Evolutionary conservation across 2,329 filamentous ascomycete genomes (phyloP).

Genomic region (Fusarium sp.): DNA sequence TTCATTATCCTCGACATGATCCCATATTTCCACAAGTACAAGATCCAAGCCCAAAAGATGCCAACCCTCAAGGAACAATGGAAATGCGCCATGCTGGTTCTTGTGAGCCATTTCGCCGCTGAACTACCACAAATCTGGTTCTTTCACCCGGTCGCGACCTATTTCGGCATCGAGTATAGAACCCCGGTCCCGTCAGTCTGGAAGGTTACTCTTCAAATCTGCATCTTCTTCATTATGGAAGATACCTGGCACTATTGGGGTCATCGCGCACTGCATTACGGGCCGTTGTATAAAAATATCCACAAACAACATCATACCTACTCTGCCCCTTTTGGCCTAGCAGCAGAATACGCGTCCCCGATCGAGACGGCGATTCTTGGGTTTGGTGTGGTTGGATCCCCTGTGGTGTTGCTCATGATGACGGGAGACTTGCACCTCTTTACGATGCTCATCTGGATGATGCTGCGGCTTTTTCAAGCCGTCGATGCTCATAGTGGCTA

Average conservation of each 20-base stretch:
- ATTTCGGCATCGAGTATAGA: constrained; percentile 86
- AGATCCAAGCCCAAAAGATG: constrained; percentile 91
- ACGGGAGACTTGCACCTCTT: constrained; percentile 92
- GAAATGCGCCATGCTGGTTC: constrained; percentile 91
- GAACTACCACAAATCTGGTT: constrained; percentile 99
- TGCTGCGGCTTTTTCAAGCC: constrained; percentile 92
- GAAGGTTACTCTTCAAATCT: constrained; percentile 92
- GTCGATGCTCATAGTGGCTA: constrained; percentile 98
- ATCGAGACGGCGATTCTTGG: constrained; percentile 97
- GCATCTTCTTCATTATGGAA: constrained; percentile 94
- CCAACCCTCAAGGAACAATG: constrained; percentile 93
- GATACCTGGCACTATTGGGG: constrained; percentile 99
- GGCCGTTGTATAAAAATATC: constrained; percentile 92
- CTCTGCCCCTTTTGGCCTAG: constrained; percentile 96
- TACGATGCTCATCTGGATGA: constrained; percentile 98
- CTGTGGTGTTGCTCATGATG: constrained; percentile 84
- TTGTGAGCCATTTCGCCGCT: constrained; percentile 96
- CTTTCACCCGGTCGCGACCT: constrained; percentile 96
- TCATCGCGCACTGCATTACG: constrained; percentile 93
- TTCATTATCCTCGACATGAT: constrained; percentile 94
- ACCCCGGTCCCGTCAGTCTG: constrained; percentile 88
- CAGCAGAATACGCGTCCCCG: constrained; percentile 96
- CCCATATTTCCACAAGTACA: constrained; percentile 90
- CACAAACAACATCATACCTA: constrained; percentile 99
- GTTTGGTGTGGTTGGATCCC: constrained; percentile 83